Evolutionary conservation across 371 early-diverging fungal genomes (phyloP), one percentile per base, ranked within the genome.

Genomic region (Zychaea mexicana): DNA sequence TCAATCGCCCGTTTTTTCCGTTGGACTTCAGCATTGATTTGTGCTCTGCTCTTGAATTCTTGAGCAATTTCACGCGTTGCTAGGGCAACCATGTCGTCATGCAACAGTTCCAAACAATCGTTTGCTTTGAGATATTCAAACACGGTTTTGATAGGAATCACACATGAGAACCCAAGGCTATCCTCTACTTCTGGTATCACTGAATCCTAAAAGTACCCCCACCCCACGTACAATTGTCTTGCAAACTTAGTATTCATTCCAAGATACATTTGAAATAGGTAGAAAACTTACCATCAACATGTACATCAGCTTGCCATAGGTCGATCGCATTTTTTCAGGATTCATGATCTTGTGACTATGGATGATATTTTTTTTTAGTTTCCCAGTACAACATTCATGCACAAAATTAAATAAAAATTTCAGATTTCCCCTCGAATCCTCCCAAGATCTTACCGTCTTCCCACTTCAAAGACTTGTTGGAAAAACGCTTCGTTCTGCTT

Each of bases 291-390:
- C 85, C 88, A 87, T 90, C 52, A 98, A 76, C 86, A 98, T 71
- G 73, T 96, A 95, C 85, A 98, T 90, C 45, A 98, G 78, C 68
- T 98, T 97, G 55, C 98, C 98, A 72, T 98, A 98, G 10, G 90
- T 90, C 31, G 86, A 81, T 49, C 97, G 84, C 97, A 98, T 96
- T 73, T 94, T 95, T 73, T 98, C 98, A 0, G 98, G 98, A 62
- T 98, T 98, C 95, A 96, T 96, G 69, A 98, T 95, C 82, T 98
- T 98, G 80, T 97, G 93, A 27, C 82, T 80, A 49, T 10, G 17
- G 6, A 33, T 45, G 17, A 45, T 19, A 19, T 19, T 5, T 10
- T 45, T 17, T 5, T 45, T 7, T 45, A 17, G 7, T 10, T 45
- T 45, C 12, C 33, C 33, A 33, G 47, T 13, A 53, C 15, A 26